Base-by-base conservation (phyloP, 2,329 filamentous ascomycete species). In the Alternaria arbusti region DNA sequence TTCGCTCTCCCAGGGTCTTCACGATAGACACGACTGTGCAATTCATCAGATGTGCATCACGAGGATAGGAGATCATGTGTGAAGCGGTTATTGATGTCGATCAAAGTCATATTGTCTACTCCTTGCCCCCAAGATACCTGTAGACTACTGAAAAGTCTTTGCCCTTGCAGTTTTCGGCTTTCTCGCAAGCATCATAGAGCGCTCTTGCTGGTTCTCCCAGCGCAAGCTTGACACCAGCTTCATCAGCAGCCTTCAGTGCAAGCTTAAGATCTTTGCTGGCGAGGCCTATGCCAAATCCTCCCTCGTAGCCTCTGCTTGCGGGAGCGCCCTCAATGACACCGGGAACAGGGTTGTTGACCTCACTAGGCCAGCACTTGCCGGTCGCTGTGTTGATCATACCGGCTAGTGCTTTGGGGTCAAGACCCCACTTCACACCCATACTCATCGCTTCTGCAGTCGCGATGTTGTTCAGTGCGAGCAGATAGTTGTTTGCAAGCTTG, bases 401-500 rank as follows among this genome's bases (percentile, higher is more conserved):
- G 0, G 93, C 91, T 2, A 99, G 86, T 8, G 89, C 89, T 63
- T 86, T 87, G 1, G 88, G 84, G 59, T 90, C 85, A 9, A 90
- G 82, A 2, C 88, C 88, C 86, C 87, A 89, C 54, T 84, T 82
- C 40, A 89, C 84, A 5, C 88, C 88, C 76, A 90, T 84, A 64
- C 88, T 89, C 88, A 90, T 89, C 7, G 88, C 88, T 74, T 90
- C 88, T 4, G 87, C 87, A 0, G 87, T 88, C 3, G 88, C 88
- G 62, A 90, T 94, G 81, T 99, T 99, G 84, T 94, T 96, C 71
- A 98, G 89, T 5, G 94, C 95, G 4, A 99, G 85, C 26, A 98
- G 88, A 79, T 99, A 99, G 81, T 99, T 99, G 83, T 99, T 99
- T 57, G 95, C 94, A 30, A 99, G 86, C 82, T 99, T 99, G 43